Evolutionary conservation across 495 filamentous ascomycete genomes (phyloP).

Genomic region (Hypoxylon lienhwacheense): DNA sequence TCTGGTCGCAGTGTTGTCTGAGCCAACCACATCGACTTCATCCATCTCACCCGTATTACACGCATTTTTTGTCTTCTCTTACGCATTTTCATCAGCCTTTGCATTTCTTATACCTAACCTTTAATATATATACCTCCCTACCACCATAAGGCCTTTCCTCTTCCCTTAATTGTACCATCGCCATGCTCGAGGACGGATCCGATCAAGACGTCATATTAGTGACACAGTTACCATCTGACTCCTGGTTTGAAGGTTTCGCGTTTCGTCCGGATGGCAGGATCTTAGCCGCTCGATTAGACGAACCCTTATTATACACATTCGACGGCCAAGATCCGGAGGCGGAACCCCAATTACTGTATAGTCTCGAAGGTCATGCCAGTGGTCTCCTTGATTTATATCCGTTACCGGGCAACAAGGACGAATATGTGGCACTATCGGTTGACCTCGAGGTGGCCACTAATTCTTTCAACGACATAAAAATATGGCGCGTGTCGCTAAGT

Average conservation of each 20-base stretch:
- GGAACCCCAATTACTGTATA: slow-evolving; percentile 30
- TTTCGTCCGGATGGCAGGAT: slow-evolving; percentile 38
- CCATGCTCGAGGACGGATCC: slow-evolving; percentile 25
- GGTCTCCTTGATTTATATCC: slow-evolving; percentile 32
- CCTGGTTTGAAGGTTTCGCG: slow-evolving; percentile 38
- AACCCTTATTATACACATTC: slow-evolving; percentile 39
- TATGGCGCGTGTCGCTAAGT: slow-evolving; percentile 37
- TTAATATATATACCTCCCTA: not conserved
- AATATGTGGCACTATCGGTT: slow-evolving; percentile 32
- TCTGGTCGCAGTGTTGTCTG: slow-evolving; percentile 18
- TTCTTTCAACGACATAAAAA: slow-evolving; percentile 22
- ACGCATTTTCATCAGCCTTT: slow-evolving; percentile 3
- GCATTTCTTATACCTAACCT: not conserved
- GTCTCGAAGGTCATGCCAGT: slow-evolving; percentile 32
- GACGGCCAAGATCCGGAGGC: slow-evolving; percentile 30
- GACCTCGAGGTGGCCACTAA: slow-evolving; percentile 27
- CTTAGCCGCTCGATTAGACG: slow-evolving; percentile 35
- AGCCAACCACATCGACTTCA: slow-evolving; percentile 22
- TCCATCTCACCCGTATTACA: not conserved
- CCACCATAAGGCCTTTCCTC: no score
- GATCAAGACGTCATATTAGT: slow-evolving; percentile 35
- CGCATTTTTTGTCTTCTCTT: not conserved
- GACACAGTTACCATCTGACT: slow-evolving; percentile 38
- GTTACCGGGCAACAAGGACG: slow-evolving; percentile 32
- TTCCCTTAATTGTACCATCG: no score